phyloP scores from a whole-genome alignment of 306 rosid species.

The Corylus americana region DNA sequence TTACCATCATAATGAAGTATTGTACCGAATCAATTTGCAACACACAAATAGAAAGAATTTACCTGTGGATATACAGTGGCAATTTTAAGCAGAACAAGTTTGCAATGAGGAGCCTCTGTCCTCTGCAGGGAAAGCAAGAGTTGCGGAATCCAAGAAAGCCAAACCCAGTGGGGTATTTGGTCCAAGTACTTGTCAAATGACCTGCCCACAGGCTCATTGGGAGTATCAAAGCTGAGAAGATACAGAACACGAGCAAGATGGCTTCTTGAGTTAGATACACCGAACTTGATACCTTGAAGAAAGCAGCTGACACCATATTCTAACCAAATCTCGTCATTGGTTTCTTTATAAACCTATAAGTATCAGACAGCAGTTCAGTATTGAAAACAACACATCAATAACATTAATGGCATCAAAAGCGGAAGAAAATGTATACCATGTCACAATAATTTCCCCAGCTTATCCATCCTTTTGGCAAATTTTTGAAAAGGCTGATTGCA shows the following conservation, averaged over 20 bases:
- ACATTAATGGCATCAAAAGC: conserved; percentile 24
- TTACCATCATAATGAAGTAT: conserved; percentile 8
- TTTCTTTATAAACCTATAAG: conserved; percentile 82
- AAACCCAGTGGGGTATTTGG: conserved; percentile 98
- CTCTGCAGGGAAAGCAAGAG: conserved; percentile 97
- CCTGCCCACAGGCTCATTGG: conserved; percentile 88
- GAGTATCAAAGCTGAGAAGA: conserved; percentile 96
- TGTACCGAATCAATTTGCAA: not conserved
- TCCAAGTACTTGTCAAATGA: conserved; percentile 89
- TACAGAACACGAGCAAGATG: conserved; percentile 95
- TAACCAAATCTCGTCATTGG: conserved; percentile 89
- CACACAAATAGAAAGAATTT: conserved; percentile 28
- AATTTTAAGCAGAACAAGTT: conserved; percentile 88
- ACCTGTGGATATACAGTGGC: conserved; percentile 93
- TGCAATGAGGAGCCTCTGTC: conserved; percentile 93
- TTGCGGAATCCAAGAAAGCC: conserved; percentile 99
- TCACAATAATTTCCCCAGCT: conserved; percentile 99
- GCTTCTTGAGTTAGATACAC: conserved; percentile 92
- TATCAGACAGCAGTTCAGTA: conserved; percentile 28
- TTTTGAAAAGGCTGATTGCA: conserved; percentile 84
- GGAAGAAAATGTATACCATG: conserved; percentile 53
- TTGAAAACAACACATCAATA: conserved; percentile 22
- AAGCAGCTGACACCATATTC: conserved; percentile 98
- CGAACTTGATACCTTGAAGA: conserved; percentile 93
- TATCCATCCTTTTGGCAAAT: conserved; percentile 98